Evolutionary conservation across 805 yeast genomes (phyloP), one percentile per base, ranked within the genome.

Genomic region (Hanseniaspora lindneri): DNA sequence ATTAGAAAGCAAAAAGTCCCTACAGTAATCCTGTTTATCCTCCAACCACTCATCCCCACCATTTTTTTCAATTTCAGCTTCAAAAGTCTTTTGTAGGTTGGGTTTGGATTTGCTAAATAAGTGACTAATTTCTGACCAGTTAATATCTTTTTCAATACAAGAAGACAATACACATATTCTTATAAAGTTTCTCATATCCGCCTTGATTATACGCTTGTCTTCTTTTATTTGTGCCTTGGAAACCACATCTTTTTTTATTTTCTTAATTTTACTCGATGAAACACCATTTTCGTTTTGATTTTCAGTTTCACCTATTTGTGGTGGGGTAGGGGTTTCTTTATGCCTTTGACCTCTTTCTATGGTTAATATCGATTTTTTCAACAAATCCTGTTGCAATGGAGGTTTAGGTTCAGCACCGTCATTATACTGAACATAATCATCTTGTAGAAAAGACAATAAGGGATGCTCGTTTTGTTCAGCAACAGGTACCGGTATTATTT

Each of bases 131-230:
- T 69, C 62, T 0, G 70, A 71, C 82, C 94, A 87, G 51, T 77
- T 79, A 33, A 83, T 80, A 14, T 75, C 75, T 39, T 74, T 70
- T 16, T 63, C 69, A 34, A 82, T 70, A 14, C 87, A 73, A 53
- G 80, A 78, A 3, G 80, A 74, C 17, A 84, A 79, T 11, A 82
- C 76, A 13, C 81, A 81, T 2, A 80, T 72, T 52, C 84, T 71
- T 54, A 77, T 74, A 34, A 86, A 65, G 2, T 69, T 65, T 20
- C 78, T 73, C 1, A 75, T 68, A 51, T 81, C 80, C 4, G 50
- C 25, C 37, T 46, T 35, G 32, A 46, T 13, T 17, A 48, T 27
- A 17, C 43, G 27, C 30, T 36, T 41, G 41, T 43, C 39, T 23
- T 29, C 27, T 42, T 19, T n/a, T 17, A 6, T n/a, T n/a, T n/a